phyloP scores from a whole-genome alignment of 1,284 basidiomycete genomes.

The Dichomitus squalens region DNA sequence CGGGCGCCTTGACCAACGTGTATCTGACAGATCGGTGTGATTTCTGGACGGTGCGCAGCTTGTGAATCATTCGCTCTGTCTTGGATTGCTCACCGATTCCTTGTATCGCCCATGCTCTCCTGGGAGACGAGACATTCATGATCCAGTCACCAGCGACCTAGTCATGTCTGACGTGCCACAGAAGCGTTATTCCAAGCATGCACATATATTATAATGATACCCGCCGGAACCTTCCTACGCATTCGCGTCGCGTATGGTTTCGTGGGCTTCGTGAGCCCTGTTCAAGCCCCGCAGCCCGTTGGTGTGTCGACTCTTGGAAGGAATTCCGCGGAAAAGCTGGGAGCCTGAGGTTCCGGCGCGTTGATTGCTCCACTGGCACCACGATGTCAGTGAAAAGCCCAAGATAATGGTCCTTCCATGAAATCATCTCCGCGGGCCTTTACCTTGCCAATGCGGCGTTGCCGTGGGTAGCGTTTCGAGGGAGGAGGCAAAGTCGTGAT shows the following conservation, averaged over 20 bases:
- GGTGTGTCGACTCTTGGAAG: conserved; percentile 29
- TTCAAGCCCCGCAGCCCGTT: conserved; percentile 35
- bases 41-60: conserved; percentile 59
- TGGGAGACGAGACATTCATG: too few relatives aligned
- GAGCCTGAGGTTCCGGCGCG: conserved; percentile 57
- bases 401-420: conserved; percentile 60
- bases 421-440: conserved; percentile 60
- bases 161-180: too few relatives aligned
- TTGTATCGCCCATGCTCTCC: too few relatives aligned
- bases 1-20: conserved; percentile 54
- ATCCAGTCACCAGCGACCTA: too few relatives aligned
- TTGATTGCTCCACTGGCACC: conserved; percentile 65
- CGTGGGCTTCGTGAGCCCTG: conserved; percentile 21
- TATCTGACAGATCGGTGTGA: conserved; percentile 53
- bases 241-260: conserved; percentile 28
- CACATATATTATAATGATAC: conserved; percentile 51
- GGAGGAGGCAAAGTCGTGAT: conserved; percentile 51
- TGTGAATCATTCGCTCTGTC: too few relatives aligned
- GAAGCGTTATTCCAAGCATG: conserved; percentile 48
- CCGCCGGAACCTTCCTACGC: conserved; percentile 49
- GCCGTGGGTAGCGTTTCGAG: conserved; percentile 53
- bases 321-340: conserved; percentile 36
- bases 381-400: conserved; percentile 63
- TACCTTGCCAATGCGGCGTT: conserved; percentile 47
- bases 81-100: too few relatives aligned